Conservation (phyloP, 768 basidiomycete species). For the Russula sp. region DNA sequence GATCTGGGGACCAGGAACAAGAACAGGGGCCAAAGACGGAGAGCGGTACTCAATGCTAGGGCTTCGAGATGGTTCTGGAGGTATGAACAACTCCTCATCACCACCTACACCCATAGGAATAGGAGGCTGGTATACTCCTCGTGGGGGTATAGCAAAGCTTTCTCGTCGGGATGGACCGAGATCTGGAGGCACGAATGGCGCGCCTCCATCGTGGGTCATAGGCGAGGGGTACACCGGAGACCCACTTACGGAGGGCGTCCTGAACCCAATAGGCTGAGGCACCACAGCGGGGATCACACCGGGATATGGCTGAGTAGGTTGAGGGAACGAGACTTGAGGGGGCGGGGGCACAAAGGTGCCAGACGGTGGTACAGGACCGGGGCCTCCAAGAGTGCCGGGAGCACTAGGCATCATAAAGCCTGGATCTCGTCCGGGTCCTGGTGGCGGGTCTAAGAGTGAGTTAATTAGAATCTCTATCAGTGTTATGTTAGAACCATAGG, state of each 20-base stretch:
- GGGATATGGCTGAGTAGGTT: not conserved
- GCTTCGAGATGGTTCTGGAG: constrained; percentile 4
- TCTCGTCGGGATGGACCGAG: not conserved
- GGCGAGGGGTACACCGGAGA: constrained; percentile 17
- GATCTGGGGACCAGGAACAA: constrained; percentile 5
- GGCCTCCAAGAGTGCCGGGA: not conserved
- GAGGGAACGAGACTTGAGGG: constrained; percentile 1
- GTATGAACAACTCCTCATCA: constrained; percentile 2
- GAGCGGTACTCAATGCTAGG: not conserved
- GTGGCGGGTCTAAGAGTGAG: not conserved
- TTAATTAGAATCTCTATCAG: not conserved
- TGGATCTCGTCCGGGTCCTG: not conserved
- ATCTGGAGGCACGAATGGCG: not conserved
- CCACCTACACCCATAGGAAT: not conserved
- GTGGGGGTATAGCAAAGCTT: not conserved
- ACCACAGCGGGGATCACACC: not conserved
- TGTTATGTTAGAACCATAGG: constrained; percentile 4
- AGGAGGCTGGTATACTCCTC: constrained; percentile 12
- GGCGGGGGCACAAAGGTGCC: not conserved
- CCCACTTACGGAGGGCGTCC: constrained; percentile 6
- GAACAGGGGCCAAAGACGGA: not conserved
- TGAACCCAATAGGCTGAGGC: not conserved
- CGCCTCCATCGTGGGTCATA: not conserved
- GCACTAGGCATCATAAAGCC: constrained; percentile 7
- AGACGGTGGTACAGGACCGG: not conserved